Conservation (phyloP, 2,329 filamentous ascomycete genomes). For the Pleomassaria siparia region DNA sequence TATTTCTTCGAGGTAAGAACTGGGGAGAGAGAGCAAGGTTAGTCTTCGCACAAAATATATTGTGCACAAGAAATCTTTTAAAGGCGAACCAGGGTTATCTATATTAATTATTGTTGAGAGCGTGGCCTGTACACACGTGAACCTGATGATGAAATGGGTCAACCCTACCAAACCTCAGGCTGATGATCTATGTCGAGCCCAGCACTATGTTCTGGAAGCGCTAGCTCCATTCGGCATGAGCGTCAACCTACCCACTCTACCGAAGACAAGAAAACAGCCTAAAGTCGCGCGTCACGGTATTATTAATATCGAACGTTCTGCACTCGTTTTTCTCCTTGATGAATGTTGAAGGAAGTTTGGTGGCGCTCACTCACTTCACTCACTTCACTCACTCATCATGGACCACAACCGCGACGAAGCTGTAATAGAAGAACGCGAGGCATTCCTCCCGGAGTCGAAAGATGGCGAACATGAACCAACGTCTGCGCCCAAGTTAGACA, state of each 20-base stretch:
- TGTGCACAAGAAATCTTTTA: no score
- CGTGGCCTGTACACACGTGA: no score
- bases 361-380: no score
- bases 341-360: no score
- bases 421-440: slow-evolving; percentile 14
- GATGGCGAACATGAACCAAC: slow-evolving; percentile 4
- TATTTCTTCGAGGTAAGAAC: no score
- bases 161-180: no score
- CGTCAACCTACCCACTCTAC: background rate
- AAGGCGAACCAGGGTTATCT: no score
- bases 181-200: background rate
- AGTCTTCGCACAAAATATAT: no score
- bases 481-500: background rate
- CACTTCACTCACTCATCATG: background rate
- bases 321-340: background rate
- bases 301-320: background rate
- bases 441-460: slow-evolving; percentile 11
- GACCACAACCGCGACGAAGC: slow-evolving; percentile 4
- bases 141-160: no score
- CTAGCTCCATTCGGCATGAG: background rate
- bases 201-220: background rate
- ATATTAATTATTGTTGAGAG: no score
- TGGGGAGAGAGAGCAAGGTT: no score
- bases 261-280: background rate
- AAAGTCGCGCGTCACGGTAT: background rate